A percentile compares a stretch with the other conserved stretches of the same genome.
These are phyloP conservation scores for Tetrahymena elliotti DNA, from an alignment of 73 alveolate species.

Conservation along the genomic window DNA sequence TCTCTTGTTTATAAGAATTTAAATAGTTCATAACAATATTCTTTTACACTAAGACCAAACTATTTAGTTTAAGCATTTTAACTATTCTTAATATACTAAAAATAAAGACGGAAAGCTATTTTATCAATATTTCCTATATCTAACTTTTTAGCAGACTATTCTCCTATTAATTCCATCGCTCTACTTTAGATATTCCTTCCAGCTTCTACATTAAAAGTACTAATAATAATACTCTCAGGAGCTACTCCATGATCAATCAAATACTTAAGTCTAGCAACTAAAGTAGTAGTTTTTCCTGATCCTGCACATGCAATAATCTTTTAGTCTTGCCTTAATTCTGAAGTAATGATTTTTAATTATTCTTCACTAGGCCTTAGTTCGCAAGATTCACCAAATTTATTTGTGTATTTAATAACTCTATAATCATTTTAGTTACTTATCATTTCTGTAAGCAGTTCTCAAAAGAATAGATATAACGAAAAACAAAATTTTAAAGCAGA, in stretches of 20 bases:
- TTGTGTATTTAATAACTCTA: not conserved
- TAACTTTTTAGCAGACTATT: not conserved
- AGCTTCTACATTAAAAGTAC: not conserved
- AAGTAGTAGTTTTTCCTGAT: not conserved
- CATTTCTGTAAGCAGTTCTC: not conserved
- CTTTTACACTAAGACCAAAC: not conserved
- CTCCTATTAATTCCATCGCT: not conserved
- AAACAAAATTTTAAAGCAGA: not conserved
- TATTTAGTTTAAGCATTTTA: not conserved
- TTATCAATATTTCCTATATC: not conserved
- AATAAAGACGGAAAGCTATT: not conserved
- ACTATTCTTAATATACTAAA: not conserved
- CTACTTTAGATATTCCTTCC: not conserved
- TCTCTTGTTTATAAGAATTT: not conserved
- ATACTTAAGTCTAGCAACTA: not conserved
- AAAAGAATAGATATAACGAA: not conserved
- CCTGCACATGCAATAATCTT: not conserved
- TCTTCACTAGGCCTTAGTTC: not conserved
- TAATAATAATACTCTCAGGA: not conserved
- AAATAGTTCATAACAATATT: not conserved
- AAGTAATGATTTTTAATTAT: not conserved
- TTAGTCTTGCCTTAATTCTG: not conserved
- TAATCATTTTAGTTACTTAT: not conserved
- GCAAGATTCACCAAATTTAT: not conserved
- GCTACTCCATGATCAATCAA: not conserved